Evolutionary conservation across 148 eudicot species (phyloP).

Genomic region (Cornus florida): DNA sequence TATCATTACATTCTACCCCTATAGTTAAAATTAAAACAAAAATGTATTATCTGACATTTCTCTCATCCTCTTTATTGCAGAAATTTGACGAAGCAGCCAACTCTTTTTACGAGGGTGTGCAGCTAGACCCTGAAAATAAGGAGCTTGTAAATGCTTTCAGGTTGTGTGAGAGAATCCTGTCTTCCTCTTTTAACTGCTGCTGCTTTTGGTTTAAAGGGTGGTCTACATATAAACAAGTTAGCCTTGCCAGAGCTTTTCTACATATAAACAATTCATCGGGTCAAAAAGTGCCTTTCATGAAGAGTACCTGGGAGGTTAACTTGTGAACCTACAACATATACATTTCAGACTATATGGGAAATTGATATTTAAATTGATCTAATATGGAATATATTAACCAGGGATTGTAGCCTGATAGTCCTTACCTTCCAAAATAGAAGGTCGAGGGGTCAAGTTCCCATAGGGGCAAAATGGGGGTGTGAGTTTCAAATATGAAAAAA

Average conservation of each 20-base stretch:
- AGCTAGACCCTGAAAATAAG: conserved; percentile 83
- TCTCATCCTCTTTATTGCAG: conserved; percentile 37
- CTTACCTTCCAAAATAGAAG: too few species aligned
- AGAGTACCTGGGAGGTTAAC: too few species aligned
- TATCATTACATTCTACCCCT: neutral
- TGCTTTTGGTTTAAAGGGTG: neutral
- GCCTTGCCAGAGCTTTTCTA: neutral
- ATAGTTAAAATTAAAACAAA: neutral
- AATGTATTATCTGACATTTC: conserved; percentile 1
- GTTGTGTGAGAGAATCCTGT: conserved; percentile 20
- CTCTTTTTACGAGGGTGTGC: conserved; percentile 90
- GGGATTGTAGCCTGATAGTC: too few species aligned
- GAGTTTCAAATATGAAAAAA: too few species aligned
- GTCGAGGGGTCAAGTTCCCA: neutral
- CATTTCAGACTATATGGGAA: neutral
- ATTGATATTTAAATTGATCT: neutral
- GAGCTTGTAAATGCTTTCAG: conserved; percentile 90
- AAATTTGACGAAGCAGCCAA: conserved; percentile 95
- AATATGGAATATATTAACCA: neutral
- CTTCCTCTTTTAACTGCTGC: conserved; percentile 3
- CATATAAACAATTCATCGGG: too few species aligned
- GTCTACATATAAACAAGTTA: neutral
- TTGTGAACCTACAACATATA: too few species aligned
- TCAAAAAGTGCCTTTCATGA: too few species aligned
- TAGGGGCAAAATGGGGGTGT: neutral